Conservation (phyloP, 306 rosid species). For the Casuarina cunninghamiana region DNA sequence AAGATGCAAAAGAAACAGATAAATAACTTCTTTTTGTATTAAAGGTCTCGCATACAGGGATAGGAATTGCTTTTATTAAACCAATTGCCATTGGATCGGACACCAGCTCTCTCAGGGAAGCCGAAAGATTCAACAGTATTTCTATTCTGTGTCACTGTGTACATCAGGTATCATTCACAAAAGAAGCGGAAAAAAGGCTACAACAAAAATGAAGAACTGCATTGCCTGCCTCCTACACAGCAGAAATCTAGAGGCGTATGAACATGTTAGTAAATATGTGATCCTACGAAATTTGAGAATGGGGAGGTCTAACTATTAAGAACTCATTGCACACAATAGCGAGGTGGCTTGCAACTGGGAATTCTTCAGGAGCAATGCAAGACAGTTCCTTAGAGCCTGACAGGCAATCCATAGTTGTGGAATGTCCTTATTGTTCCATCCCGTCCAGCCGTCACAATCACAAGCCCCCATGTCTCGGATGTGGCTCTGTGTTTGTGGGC, state of each 20-base stretch:
- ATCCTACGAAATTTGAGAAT: conserved; percentile 29
- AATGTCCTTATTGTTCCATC: conserved; percentile 81
- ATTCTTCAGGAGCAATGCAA: neutral
- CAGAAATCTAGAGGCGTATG: conserved; percentile 30
- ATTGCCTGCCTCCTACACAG: conserved; percentile 18
- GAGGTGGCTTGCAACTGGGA: neutral
- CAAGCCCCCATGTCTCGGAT: conserved; percentile 76
- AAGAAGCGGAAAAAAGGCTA: neutral
- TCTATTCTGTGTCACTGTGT: neutral
- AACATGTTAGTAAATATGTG: conserved; percentile 21
- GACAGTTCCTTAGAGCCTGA: conserved; percentile 46
- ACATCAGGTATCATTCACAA: conserved; percentile 31
- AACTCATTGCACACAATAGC: neutral
- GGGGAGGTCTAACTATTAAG: neutral
- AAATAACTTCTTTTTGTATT: too few relatives aligned
- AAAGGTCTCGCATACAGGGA: too few relatives aligned
- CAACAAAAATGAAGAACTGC: neutral
- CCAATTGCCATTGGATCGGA: neutral
- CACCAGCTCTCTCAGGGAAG: neutral
- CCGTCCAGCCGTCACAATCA: conserved; percentile 64
- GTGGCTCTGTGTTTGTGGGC: conserved; percentile 13
- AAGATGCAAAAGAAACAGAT: too few relatives aligned
- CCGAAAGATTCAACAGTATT: neutral
- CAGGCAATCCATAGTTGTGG: conserved; percentile 89
- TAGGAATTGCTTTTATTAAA: too few relatives aligned